These are phyloP conservation scores for Pseudohalonectria lignicola DNA, from an alignment of 2,329 filamentous ascomycete genomes.

Conservation along the genomic window DNA sequence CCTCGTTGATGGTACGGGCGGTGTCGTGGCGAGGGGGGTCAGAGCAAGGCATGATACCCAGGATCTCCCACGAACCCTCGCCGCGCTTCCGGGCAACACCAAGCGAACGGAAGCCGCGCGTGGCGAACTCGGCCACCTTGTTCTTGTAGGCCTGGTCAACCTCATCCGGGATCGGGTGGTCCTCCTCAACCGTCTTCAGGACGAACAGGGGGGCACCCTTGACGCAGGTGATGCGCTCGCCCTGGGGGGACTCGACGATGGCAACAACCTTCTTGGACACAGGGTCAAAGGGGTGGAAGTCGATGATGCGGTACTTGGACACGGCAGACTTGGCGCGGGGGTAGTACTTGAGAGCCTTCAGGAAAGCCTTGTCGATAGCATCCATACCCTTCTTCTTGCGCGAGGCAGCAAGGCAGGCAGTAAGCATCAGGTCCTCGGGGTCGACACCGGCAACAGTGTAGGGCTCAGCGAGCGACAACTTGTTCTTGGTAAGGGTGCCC, in stretches of 20 bases:
- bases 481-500: constrained; percentile 89
- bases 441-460: constrained; percentile 76
- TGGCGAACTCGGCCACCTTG: constrained; percentile 84
- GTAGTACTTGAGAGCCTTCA: constrained; percentile 75
- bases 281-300: constrained; percentile 83
- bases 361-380: constrained; percentile 89
- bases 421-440: constrained; percentile 82
- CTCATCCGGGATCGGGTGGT: constrained; percentile 66
- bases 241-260: constrained; percentile 70
- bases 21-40: constrained; percentile 88
- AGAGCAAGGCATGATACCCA: constrained; percentile 90
- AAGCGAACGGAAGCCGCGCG: constrained; percentile 86
- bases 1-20: constrained; percentile 80
- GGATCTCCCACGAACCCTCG: constrained; percentile 75
- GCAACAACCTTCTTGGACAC: constrained; percentile 90
- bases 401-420: constrained; percentile 78
- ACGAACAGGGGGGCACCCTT: constrained; percentile 87
- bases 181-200: constrained; percentile 76
- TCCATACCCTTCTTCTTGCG: constrained; percentile 96
- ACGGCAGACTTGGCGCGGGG: constrained; percentile 72
- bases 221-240: constrained; percentile 77
- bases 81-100: constrained; percentile 86
- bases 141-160: constrained; percentile 81
- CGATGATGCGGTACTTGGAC: constrained; percentile 72
- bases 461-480: constrained; percentile 76